Base-by-base conservation (phyloP, 2,329 filamentous ascomycete genomes). In the Lasiodiplodia citricola region DNA sequence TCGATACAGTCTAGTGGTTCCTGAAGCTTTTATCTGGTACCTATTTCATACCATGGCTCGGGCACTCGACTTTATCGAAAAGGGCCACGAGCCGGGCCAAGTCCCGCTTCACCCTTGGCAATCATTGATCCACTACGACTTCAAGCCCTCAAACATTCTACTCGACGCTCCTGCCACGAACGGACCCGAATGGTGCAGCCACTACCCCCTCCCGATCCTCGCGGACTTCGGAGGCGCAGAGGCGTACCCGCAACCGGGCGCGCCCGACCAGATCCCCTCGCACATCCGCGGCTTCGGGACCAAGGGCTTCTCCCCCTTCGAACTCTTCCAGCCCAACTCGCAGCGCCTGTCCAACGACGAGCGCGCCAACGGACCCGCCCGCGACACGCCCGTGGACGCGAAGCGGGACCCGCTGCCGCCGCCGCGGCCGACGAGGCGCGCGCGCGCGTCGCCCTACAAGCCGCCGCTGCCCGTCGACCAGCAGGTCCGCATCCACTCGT, bases 1-100 rank as follows among this genome's bases (percentile, higher is more conserved):
- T 56, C 14, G 25, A 23, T 2, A 50, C 52, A 37, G 25, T 2
- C 28, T 28, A 21, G 14, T 62, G 4, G 4, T 67, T 3, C 66
- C 66, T 6, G 66, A 67, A 18, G 44, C 55, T n/a, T 67, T 67
- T 11, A 31, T 37, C 55, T 67, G 66, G 66, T 62, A 67, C 31
- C 28, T 67, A 14, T 38, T 62, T n/a, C 55, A 62, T 31, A 18
- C 28, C 23, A 14, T 67, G 3, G 66, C 66, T 11, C 31, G 62
- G 38, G 55, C 66, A 5, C 31, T 41, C 21, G 18, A 28, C 6
- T 52, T 44, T 21, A 44, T 67, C 6, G 66, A 67, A 16, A 41
- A 13, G 10, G 58, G 58, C 21, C 14, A 21, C n/a, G 21, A n/a
- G 3, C 25, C 58, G 41, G 8, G 7, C 5, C 4, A n/a, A 23